Evolutionary conservation across 164 flowering plant genomes (phyloP).

Genomic region (Cinnamomum chago): DNA sequence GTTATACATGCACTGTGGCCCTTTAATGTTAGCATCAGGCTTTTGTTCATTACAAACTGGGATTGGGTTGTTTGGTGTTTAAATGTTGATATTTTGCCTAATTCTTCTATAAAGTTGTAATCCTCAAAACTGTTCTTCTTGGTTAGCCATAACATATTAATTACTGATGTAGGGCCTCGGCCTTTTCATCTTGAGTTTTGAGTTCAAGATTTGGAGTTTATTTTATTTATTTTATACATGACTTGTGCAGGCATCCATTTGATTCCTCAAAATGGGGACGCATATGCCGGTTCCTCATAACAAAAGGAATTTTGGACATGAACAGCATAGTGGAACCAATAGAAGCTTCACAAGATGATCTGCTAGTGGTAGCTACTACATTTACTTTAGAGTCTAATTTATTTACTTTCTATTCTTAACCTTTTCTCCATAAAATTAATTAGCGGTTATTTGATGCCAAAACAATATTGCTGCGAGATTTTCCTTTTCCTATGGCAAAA

Average conservation of each 20-base stretch:
- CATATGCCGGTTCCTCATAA: slow-evolving; percentile 56
- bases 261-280: slow-evolving; percentile 98
- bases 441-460: neutral
- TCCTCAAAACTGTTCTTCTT: no score
- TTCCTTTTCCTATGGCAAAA: neutral
- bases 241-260: slow-evolving; percentile 81
- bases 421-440: neutral
- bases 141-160: no score
- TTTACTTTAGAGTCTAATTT: neutral
- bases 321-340: slow-evolving; percentile 63
- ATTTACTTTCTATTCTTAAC: neutral
- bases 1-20: no score
- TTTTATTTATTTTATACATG: neutral
- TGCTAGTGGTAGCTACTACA: slow-evolving; percentile 67
- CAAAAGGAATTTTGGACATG: slow-evolving; percentile 50
- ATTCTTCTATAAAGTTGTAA: no score
- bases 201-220: neutral
- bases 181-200: neutral
- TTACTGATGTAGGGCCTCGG: no score
- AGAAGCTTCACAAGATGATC: slow-evolving; percentile 86
- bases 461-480: neutral
- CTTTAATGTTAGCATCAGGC: no score
- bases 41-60: no score
- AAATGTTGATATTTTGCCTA: no score
- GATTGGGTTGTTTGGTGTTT: no score